A percentile compares a stretch with the other conserved stretches of the same genome.
Conservation (phyloP, 2,329 filamentous ascomycete species). For the Blastomyces percursus region DNA sequence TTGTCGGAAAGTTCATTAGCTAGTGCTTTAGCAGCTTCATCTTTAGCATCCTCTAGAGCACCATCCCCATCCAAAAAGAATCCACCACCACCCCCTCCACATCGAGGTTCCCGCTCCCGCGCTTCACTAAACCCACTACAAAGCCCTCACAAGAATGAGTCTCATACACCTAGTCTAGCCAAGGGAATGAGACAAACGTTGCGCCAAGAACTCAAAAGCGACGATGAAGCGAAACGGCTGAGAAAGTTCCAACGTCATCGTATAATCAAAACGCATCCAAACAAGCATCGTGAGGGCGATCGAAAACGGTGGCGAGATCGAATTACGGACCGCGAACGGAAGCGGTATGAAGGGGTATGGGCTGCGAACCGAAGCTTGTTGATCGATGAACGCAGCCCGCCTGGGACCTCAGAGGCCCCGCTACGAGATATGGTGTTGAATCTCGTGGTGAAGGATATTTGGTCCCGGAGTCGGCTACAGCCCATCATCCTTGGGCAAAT, state of each 20-base stretch:
- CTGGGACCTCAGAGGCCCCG: conserved; percentile 16
- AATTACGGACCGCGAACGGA: conserved; percentile 36
- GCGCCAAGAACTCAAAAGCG: conserved; percentile 28
- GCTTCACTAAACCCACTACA: conserved; percentile 27
- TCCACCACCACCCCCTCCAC: conserved; percentile 30
- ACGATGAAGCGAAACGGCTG: conserved; percentile 23
- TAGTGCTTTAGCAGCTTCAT: conserved; percentile 39
- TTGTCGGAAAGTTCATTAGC: conserved; percentile 32
- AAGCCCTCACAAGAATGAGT: conserved; percentile 21
- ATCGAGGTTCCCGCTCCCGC: conserved; percentile 27
- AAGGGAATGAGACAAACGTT: conserved; percentile 35
- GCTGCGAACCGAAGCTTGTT: conserved; percentile 36
- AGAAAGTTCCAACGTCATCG: conserved; percentile 25
- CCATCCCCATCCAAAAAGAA: conserved; percentile 28
- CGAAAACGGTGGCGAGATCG: conserved; percentile 36
- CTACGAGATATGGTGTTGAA: conserved; percentile 34
- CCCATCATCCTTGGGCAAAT: conserved; percentile 31
- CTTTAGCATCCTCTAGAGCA: conserved; percentile 34
- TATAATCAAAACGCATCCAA: conserved; percentile 35
- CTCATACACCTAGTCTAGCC: conserved; percentile 27
- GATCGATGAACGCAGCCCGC: conserved; percentile 7
- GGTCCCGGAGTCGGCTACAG: conserved; percentile 37
- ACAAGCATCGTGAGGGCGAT: conserved; percentile 40
- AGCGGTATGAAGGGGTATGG: conserved; percentile 42
- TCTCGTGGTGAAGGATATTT: conserved; percentile 39